phyloP scores from a whole-genome alignment of 192 early-diverging fungal species.

The Diversispora eburnea region DNA sequence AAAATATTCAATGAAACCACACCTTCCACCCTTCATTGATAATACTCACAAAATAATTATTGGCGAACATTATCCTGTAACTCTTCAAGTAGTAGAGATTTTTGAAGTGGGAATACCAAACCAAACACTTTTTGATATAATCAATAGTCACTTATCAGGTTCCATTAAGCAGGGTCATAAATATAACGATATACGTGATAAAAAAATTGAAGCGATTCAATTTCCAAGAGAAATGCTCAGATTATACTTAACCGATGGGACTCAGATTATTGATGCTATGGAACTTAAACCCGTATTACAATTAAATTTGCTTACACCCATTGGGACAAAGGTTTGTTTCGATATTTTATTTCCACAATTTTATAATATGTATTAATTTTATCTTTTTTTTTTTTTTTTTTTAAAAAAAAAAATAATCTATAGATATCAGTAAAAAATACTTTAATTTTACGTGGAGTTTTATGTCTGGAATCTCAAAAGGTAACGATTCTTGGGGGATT shows the following conservation, averaged over 20 bases:
- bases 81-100: slow-evolving; percentile 5
- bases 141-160: neutral
- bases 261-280: slow-evolving; percentile 1
- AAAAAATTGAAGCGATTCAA: neutral
- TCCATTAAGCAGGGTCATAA: slow-evolving; percentile 10
- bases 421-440: slow-evolving; percentile 3
- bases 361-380: neutral
- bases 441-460: neutral
- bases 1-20: neutral
- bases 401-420: neutral
- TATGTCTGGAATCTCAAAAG: neutral
- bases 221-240: neutral
- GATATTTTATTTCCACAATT: neutral
- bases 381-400: too few relatives aligned
- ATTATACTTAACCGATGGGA: slow-evolving; percentile 2
- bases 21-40: neutral
- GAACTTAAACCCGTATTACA: neutral
- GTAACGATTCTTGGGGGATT: neutral
- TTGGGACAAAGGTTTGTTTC: slow-evolving; percentile 11
- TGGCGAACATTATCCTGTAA: neutral
- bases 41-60: neutral
- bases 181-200: slow-evolving; percentile 11
- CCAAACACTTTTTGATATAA: slow-evolving; percentile 3
- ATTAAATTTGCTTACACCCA: slow-evolving; percentile 5
- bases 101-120: neutral